Percentiles rank a stretch among this genome's conserved stretches.
Evolutionary conservation across 2,329 filamentous ascomycete genomes (phyloP).

Genomic region (Phyllosticta ampelicida): DNA sequence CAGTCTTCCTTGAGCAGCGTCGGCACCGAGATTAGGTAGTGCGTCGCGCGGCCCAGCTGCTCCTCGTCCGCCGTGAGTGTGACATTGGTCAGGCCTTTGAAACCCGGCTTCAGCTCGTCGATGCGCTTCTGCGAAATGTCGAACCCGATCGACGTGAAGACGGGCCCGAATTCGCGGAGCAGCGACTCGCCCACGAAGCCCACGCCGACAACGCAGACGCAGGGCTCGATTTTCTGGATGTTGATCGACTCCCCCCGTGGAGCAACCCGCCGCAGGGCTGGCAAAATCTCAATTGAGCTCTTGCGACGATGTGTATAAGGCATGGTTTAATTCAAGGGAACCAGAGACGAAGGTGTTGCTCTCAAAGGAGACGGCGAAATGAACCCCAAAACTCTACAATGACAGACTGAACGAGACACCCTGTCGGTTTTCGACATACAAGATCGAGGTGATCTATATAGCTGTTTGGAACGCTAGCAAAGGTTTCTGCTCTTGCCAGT

Average conservation of each 20-base stretch:
- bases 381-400: neutral
- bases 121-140: conserved; percentile 12
- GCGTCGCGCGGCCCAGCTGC: conserved; percentile 32
- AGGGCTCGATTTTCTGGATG: neutral
- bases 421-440: neutral
- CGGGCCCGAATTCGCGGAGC: conserved; percentile 32
- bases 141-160: conserved; percentile 34
- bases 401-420: neutral
- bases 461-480: neutral
- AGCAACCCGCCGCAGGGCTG: neutral
- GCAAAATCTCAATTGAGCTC: neutral
- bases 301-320: conserved; percentile 4
- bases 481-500: neutral
- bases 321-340: neutral
- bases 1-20: conserved; percentile 39
- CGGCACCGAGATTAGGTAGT: conserved; percentile 46
- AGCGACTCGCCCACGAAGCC: conserved; percentile 45
- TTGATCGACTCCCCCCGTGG: neutral
- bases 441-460: neutral
- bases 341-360: neutral
- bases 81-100: conserved; percentile 11
- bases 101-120: conserved; percentile 13
- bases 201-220: conserved; percentile 41
- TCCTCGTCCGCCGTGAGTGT: conserved; percentile 30
- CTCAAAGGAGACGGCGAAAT: neutral